Evolutionary conservation across 441 rosid genomes (phyloP).

Genomic region (Erysimum cheiri): DNA sequence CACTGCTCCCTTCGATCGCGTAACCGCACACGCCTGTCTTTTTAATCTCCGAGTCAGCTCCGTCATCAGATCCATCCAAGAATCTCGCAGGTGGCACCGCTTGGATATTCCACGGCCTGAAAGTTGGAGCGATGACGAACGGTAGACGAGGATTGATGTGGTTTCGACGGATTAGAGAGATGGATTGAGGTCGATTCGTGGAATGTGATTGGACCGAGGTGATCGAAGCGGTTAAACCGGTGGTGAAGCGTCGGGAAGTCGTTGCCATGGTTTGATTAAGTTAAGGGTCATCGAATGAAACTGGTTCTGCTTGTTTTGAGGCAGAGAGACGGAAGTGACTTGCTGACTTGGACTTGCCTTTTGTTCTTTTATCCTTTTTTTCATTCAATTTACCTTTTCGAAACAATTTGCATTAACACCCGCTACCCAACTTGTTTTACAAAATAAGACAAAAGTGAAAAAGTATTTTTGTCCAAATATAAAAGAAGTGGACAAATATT

Average conservation of each 20-base stretch:
- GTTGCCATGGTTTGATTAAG: constrained; percentile 52
- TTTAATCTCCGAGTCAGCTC: constrained; percentile 31
- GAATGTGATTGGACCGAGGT: constrained; percentile 38
- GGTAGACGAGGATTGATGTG: constrained; percentile 40
- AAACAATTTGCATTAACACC: constrained; percentile 18
- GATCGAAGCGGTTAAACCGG: constrained; percentile 39
- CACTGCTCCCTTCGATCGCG: constrained; percentile 40
- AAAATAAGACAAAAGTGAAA: not conserved
- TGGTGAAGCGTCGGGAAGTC: constrained; percentile 55
- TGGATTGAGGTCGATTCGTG: constrained; percentile 22
- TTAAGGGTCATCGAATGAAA: not conserved
- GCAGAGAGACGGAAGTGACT: constrained; percentile 26
- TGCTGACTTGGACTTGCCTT: not conserved
- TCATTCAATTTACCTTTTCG: not conserved
- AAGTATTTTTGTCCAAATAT: too few species aligned
- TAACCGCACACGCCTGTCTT: constrained; percentile 49
- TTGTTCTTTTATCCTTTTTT: not conserved
- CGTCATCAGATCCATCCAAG: constrained; percentile 46
- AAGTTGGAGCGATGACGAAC: constrained; percentile 32
- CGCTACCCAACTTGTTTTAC: not conserved
- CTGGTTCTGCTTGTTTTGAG: not conserved
- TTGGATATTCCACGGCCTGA: constrained; percentile 37
- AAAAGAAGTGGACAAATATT: too few species aligned
- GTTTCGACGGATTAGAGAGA: constrained; percentile 38
- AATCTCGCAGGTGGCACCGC: constrained; percentile 41